Conservation (phyloP, 306 rosid species). For the Gastrolobium bilobum region DNA sequence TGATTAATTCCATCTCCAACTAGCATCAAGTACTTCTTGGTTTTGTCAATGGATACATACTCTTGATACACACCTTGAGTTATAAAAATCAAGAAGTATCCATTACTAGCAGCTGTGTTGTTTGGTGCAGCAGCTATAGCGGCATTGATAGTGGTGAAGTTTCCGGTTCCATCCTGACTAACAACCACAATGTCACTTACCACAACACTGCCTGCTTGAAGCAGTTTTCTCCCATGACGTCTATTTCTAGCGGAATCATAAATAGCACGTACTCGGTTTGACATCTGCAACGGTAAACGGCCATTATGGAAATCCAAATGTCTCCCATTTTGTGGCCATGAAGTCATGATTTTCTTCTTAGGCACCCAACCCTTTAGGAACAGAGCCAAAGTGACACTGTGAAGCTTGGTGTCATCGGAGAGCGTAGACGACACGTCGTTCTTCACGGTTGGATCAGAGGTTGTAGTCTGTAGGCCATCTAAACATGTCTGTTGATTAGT, state of each 20-base stretch:
- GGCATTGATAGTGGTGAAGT: slow-evolving; percentile 70
- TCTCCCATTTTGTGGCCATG: slow-evolving; percentile 53
- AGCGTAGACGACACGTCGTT: slow-evolving; percentile 54
- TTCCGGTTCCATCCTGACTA: slow-evolving; percentile 72
- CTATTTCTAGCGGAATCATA: slow-evolving; percentile 57
- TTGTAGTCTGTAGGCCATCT: slow-evolving; percentile 65
- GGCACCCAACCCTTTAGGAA: slow-evolving; percentile 76
- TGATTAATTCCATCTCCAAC: slow-evolving; percentile 82
- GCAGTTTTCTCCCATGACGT: slow-evolving; percentile 60
- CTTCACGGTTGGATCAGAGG: slow-evolving; percentile 62
- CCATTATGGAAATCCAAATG: slow-evolving; percentile 61
- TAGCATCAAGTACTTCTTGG: slow-evolving; percentile 72
- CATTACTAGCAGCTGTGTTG: slow-evolving; percentile 53
- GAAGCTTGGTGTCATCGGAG: slow-evolving; percentile 67
- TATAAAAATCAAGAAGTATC: slow-evolving; percentile 73
- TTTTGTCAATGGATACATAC: slow-evolving; percentile 71
- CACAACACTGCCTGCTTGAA: slow-evolving; percentile 45
- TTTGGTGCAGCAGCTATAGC: slow-evolving; percentile 80
- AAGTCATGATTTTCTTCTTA: slow-evolving; percentile 45
- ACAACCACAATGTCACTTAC: slow-evolving; percentile 69
- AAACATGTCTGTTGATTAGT: slow-evolving; percentile 83
- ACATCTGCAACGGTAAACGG: slow-evolving; percentile 68
- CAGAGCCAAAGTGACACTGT: slow-evolving; percentile 72
- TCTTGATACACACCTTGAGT: slow-evolving; percentile 75
- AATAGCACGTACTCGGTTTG: slow-evolving; percentile 48